Conservation (phyloP, 1,284 basidiomycete species). For the Cerrena zonata region DNA sequence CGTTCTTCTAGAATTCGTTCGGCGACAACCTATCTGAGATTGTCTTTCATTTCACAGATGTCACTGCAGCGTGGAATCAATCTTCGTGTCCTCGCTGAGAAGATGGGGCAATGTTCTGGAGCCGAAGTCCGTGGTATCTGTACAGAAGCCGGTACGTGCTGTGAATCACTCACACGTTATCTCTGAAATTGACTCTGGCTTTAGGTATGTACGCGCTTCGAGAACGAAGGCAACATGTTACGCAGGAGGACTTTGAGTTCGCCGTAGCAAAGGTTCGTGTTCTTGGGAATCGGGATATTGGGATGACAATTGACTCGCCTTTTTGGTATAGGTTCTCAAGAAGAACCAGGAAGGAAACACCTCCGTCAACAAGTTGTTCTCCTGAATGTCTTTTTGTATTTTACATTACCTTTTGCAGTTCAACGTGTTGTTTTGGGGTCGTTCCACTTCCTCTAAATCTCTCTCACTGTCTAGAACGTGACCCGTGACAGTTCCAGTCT, state of each 20-base stretch:
- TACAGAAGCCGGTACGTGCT: conserved; percentile 82
- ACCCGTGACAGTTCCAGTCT: neutral
- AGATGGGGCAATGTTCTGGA: conserved; percentile 98
- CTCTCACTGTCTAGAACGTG: neutral
- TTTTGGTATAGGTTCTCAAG: conserved; percentile 65
- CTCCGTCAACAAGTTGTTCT: conserved; percentile 86
- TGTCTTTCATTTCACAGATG: conserved; percentile 55
- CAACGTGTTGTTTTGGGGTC: neutral
- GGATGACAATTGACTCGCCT: neutral
- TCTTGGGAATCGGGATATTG: neutral
- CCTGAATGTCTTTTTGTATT: conserved; percentile 34
- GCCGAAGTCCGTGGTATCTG: conserved; percentile 98
- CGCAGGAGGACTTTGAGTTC: conserved; percentile 98
- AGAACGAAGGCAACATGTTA: conserved; percentile 92
- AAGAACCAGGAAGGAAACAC: conserved; percentile 90
- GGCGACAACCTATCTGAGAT: neutral
- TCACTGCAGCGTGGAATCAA: conserved; percentile 97
- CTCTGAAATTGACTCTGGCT: conserved; percentile 1
- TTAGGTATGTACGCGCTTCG: conserved; percentile 93
- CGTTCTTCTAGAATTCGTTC: neutral
- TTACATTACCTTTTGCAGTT: neutral
- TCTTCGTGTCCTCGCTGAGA: conserved; percentile 88
- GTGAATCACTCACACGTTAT: conserved; percentile 3
- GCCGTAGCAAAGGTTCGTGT: conserved; percentile 82
- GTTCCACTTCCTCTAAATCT: neutral